phyloP scores from a whole-genome alignment of 169 alveolate species.

The Miamiensis avidus region DNA sequence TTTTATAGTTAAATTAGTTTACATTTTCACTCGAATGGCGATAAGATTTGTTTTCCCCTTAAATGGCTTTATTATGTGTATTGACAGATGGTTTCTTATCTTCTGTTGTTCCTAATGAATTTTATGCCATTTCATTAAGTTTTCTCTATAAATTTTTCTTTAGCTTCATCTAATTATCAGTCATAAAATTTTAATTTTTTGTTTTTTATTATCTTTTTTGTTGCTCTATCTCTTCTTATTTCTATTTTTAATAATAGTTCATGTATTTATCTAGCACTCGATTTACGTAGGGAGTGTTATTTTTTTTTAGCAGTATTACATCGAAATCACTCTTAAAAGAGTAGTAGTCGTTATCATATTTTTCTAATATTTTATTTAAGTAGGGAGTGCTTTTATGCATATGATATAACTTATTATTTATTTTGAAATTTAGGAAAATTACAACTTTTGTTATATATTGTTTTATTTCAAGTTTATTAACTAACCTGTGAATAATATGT shows the following conservation, averaged over 20 bases:
- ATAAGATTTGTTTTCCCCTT: too few relatives aligned
- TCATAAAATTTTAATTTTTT: too few relatives aligned
- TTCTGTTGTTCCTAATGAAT: background rate
- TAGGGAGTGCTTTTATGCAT: background rate
- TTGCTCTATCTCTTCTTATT: background rate
- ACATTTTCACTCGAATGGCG: background rate
- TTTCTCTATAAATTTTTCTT: too few relatives aligned
- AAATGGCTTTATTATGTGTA: too few relatives aligned
- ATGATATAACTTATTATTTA: too few relatives aligned
- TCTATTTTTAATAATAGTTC: background rate
- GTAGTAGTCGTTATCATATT: background rate
- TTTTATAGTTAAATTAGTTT: background rate
- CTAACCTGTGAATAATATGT: too few relatives aligned
- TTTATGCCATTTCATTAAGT: background rate
- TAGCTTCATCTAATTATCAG: background rate
- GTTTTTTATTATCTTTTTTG: too few relatives aligned
- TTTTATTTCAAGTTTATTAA: too few relatives aligned
- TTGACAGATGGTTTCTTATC: background rate
- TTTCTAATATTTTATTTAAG: background rate
- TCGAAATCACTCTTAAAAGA: background rate
- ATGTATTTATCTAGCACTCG: background rate
- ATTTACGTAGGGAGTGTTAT: background rate
- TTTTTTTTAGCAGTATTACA: background rate
- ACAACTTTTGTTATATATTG: too few relatives aligned
- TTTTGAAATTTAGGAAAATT: too few relatives aligned